Percentiles rank a stretch among this genome's conserved stretches.
Conservation (phyloP, 2,329 filamentous ascomycete genomes). For the Monosporascus sp. region DNA sequence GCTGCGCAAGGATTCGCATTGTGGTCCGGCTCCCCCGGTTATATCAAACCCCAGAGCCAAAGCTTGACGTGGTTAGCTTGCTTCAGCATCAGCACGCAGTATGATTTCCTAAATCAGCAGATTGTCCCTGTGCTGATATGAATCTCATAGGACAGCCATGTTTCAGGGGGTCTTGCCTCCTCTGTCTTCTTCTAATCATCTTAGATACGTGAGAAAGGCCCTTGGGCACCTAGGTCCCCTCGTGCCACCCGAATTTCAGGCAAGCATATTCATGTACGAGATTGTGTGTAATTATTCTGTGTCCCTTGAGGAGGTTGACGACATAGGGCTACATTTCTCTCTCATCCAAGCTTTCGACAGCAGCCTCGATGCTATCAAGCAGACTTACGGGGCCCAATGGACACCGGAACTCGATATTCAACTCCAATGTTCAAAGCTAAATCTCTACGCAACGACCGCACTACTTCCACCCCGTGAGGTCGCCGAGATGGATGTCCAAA, state of each 20-base stretch:
- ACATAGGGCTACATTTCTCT: conserved; percentile 3
- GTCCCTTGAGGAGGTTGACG: conserved; percentile 7
- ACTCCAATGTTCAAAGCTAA: conserved; percentile 9
- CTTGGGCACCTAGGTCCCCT: conserved; percentile 1
- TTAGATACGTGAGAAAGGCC: conserved; percentile 6
- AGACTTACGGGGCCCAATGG: conserved; percentile 6
- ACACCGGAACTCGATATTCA: conserved; percentile 4
- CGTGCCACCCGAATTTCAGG: not conserved
- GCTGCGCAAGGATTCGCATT: not conserved
- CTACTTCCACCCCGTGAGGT: conserved; percentile 1
- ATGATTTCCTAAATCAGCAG: not conserved
- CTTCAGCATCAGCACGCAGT: conserved; percentile 8
- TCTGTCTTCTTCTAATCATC: conserved; percentile 2
- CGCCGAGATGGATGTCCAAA: not conserved
- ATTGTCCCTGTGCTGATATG: not conserved
- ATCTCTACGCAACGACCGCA: conserved; percentile 4
- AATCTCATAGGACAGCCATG: conserved; percentile 4
- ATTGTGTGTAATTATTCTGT: conserved; percentile 8
- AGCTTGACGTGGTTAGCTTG: conserved; percentile 10
- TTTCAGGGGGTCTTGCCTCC: conserved; percentile 9
- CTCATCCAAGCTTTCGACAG: conserved; percentile 6
- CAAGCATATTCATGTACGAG: conserved; percentile 4
- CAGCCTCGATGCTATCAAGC: conserved; percentile 4
- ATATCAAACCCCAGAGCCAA: not conserved
- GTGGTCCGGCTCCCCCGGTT: no score